These are phyloP conservation scores for Coemansia reversa DNA, from an alignment of 192 early-diverging fungal species.

Conservation along the genomic window DNA sequence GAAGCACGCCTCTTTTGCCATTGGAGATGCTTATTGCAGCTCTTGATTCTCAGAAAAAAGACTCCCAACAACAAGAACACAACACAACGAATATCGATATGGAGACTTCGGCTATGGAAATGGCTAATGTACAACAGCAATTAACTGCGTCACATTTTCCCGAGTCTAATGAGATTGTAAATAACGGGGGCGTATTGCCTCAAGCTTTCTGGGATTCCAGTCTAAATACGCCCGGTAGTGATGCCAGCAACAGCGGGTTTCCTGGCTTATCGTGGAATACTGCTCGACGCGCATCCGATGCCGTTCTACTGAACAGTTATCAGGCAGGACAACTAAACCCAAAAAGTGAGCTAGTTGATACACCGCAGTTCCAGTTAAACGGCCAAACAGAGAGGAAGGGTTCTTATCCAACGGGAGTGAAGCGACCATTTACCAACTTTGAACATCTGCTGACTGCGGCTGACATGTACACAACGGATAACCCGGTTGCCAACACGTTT, in stretches of 20 bases:
- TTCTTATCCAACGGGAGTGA: constrained; percentile 35
- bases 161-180: too few relatives aligned
- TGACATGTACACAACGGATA: constrained; percentile 26
- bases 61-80: constrained; percentile 10
- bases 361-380: constrained; percentile 1
- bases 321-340: constrained; percentile 19
- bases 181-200: background rate
- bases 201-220: constrained; percentile 9
- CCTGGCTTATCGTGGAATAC: constrained; percentile 10
- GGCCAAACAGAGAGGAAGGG: constrained; percentile 14
- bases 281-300: constrained; percentile 19
- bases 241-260: background rate
- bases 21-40: constrained; percentile 53
- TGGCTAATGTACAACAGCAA: background rate
- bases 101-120: background rate
- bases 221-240: background rate
- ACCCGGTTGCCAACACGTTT: background rate
- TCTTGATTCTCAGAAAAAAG: constrained; percentile 32
- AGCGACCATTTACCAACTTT: constrained; percentile 47
- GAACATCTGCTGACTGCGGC: constrained; percentile 42
- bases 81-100: constrained; percentile 5
- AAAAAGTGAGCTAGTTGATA: background rate
- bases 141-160: background rate
- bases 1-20: constrained; percentile 28
- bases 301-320: constrained; percentile 19